phyloP scores from a whole-genome alignment of 1,284 basidiomycete species.

The Taiwanofungus camphoratus region DNA sequence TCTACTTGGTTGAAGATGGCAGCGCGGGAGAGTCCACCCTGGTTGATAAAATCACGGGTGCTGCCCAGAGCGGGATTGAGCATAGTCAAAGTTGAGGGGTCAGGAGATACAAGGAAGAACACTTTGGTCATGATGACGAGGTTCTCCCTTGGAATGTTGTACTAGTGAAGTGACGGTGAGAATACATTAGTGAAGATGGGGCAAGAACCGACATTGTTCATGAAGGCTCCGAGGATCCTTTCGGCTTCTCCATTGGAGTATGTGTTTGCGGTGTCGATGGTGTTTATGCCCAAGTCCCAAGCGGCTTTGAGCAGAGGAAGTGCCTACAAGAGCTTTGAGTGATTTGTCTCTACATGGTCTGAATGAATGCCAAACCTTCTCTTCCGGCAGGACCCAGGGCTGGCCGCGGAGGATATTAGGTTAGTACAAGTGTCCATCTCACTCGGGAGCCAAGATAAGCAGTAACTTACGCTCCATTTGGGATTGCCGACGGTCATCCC shows the following conservation, averaged over 20 bases:
- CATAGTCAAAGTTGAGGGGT: slow-evolving; percentile 13
- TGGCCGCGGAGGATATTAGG: slow-evolving; percentile 10
- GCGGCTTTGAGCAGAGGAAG: slow-evolving; percentile 39
- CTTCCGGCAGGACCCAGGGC: slow-evolving; percentile 42
- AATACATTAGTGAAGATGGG: too few relatives aligned
- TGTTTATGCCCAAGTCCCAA: slow-evolving; percentile 46
- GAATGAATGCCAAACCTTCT: slow-evolving; percentile 20
- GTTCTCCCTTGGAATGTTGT: slow-evolving; percentile 49
- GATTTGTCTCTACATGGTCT: too few relatives aligned
- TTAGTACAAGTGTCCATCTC: background rate
- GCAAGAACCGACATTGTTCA: slow-evolving; percentile 35
- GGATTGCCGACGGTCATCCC: slow-evolving; percentile 42
- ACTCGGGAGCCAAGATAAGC: background rate
- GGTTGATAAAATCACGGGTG: slow-evolving; percentile 28
- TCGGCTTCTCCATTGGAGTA: slow-evolving; percentile 50
- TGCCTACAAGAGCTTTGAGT: slow-evolving; percentile 11
- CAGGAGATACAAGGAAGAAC: slow-evolving; percentile 21
- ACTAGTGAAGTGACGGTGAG: too few relatives aligned
- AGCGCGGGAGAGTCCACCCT: slow-evolving; percentile 26
- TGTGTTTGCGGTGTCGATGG: slow-evolving; percentile 53
- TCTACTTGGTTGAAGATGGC: slow-evolving; percentile 58
- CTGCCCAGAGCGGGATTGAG: slow-evolving; percentile 15
- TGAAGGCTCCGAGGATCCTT: slow-evolving; percentile 43
- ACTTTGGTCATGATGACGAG: slow-evolving; percentile 41
- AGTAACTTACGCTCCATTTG: slow-evolving; percentile 30